Percentiles rank a stretch among this genome's conserved stretches.
Conservation (phyloP, 164 flowering plant genomes). For the Sedum album region DNA sequence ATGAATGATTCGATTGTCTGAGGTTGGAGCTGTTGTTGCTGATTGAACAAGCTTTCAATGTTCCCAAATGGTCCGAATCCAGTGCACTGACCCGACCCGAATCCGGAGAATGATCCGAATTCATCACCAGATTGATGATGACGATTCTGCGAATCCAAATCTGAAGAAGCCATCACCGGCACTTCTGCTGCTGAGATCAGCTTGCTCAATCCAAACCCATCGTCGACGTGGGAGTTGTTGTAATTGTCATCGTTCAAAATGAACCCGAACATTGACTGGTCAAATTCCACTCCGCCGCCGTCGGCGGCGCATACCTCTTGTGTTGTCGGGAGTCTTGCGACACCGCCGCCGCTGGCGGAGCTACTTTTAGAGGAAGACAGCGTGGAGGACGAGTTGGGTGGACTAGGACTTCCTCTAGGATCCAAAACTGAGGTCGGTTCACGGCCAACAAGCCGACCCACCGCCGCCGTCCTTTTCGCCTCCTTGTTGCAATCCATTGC, state of each 20-base stretch:
- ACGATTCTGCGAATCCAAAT: slow-evolving; percentile 15
- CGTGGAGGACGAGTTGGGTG: slow-evolving; percentile 66
- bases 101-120: slow-evolving; percentile 2
- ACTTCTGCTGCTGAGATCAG: slow-evolving; percentile 13
- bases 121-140: slow-evolving; percentile 15
- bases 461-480: not conserved
- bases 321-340: slow-evolving; percentile 43
- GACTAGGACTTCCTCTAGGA: slow-evolving; percentile 54
- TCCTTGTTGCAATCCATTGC: slow-evolving; percentile 15
- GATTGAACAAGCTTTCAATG: slow-evolving; percentile 22
- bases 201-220: slow-evolving; percentile 2
- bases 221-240: no score
- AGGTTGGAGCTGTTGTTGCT: slow-evolving; percentile 52
- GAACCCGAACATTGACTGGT: slow-evolving; percentile 54
- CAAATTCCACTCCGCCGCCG: slow-evolving; percentile 37
- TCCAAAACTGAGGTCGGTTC: slow-evolving; percentile 85
- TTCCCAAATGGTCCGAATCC: slow-evolving; percentile 18
- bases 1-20: slow-evolving; percentile 47
- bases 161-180: not conserved
- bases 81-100: slow-evolving; percentile 14
- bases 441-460: slow-evolving; percentile 17
- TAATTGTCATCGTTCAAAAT: slow-evolving; percentile 41
- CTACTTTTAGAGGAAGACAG: slow-evolving; percentile 60
- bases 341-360: slow-evolving; percentile 22
- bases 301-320: slow-evolving; percentile 38